Conservation (phyloP, 139 green algal species). For the Volvox africanus region DNA sequence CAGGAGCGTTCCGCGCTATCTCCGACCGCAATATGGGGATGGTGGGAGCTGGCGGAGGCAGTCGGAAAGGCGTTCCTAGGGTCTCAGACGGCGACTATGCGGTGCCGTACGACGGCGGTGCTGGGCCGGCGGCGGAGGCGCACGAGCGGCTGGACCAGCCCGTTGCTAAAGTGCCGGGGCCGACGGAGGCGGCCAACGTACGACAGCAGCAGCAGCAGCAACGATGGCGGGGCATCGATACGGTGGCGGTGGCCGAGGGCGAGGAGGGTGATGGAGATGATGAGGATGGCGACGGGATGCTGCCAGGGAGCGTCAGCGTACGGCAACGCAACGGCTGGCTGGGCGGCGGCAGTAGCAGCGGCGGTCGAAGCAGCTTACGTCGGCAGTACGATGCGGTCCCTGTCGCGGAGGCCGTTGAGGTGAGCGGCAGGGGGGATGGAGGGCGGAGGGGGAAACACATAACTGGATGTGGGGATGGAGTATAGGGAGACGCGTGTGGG, state of each 20-base stretch:
- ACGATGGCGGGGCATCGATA: neutral
- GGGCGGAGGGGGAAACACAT: too few relatives aligned
- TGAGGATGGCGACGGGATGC: neutral
- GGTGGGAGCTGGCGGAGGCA: neutral
- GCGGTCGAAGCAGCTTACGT: neutral
- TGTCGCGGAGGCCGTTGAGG: too few relatives aligned
- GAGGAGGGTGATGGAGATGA: neutral
- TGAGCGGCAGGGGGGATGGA: too few relatives aligned
- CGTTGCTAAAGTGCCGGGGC: too few relatives aligned
- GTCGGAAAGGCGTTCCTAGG: neutral
- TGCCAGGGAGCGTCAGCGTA: neutral
- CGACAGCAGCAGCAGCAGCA: neutral
- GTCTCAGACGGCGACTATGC: neutral
- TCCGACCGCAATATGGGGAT: too few relatives aligned
- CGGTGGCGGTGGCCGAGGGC: neutral
- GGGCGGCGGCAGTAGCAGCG: neutral
- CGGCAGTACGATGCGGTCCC: too few relatives aligned
- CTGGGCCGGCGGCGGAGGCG: neutral
- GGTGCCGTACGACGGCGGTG: neutral
- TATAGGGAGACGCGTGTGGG: too few relatives aligned
- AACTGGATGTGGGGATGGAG: too few relatives aligned
- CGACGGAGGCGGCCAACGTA: neutral
- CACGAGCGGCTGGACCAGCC: neutral
- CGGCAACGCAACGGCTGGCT: neutral
- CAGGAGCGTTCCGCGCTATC: too few relatives aligned